Evolutionary conservation across 1,284 basidiomycete species (phyloP).

Genomic region (Apiotrichum mycotoxinovorans): DNA sequence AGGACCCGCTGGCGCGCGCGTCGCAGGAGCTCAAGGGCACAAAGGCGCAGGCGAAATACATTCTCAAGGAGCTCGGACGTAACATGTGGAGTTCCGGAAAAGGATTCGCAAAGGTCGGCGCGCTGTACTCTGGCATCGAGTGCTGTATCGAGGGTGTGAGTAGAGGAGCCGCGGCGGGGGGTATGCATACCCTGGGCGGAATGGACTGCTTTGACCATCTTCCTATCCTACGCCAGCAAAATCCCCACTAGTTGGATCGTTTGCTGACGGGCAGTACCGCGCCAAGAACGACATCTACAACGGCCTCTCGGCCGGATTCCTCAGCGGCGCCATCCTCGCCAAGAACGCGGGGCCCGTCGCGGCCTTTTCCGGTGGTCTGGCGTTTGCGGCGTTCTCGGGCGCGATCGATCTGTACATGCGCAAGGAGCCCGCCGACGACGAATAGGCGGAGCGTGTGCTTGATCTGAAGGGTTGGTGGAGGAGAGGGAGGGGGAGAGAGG

Average conservation of each 20-base stretch:
- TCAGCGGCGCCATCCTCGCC: slow-evolving; percentile 72
- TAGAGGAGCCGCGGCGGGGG: slow-evolving; percentile 27
- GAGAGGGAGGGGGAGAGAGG: background rate
- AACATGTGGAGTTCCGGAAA: slow-evolving; percentile 88
- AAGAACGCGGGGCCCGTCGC: slow-evolving; percentile 79
- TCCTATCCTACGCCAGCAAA: too few species aligned
- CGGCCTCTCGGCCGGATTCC: slow-evolving; percentile 53
- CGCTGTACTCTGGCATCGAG: slow-evolving; percentile 87
- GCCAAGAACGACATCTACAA: slow-evolving; percentile 94
- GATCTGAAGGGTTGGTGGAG: background rate
- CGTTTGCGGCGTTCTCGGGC: slow-evolving; percentile 85
- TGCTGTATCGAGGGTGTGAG: slow-evolving; percentile 93
- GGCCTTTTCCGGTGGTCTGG: slow-evolving; percentile 73
- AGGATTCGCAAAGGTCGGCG: slow-evolving; percentile 92
- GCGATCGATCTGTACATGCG: slow-evolving; percentile 83
- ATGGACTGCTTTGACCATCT: too few species aligned
- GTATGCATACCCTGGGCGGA: too few species aligned
- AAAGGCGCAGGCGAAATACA: slow-evolving; percentile 63
- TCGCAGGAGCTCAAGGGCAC: slow-evolving; percentile 49
- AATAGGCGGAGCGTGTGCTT: slow-evolving; percentile 20
- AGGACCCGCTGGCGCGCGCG: slow-evolving; percentile 80
- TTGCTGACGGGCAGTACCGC: slow-evolving; percentile 64
- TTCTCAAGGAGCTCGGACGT: slow-evolving; percentile 92
- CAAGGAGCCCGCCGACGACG: slow-evolving; percentile 78
- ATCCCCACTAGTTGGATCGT: background rate